Conservation (phyloP, 352 stramenopile genomes). For the Phytophthora cajani region DNA sequence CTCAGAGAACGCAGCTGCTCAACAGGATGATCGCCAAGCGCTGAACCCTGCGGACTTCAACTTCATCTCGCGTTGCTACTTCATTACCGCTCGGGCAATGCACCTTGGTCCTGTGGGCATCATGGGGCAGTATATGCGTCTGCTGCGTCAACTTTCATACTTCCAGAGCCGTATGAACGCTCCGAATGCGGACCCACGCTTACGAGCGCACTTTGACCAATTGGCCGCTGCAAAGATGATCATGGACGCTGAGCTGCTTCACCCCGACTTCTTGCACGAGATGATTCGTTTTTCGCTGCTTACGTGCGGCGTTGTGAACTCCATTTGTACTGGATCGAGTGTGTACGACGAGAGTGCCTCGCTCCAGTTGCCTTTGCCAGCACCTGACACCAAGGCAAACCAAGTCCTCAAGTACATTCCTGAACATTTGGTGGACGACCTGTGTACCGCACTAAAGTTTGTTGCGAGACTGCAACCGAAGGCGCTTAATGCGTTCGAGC, state of each 20-base stretch:
- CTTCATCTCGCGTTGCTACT: slow-evolving; percentile 98
- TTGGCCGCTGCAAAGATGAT: slow-evolving; percentile 79
- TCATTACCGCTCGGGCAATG: slow-evolving; percentile 92
- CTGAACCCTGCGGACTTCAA: slow-evolving; percentile 80
- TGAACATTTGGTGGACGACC: slow-evolving; percentile 96
- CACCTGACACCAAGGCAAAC: slow-evolving; percentile 34
- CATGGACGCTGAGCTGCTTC: slow-evolving; percentile 78
- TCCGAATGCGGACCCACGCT: slow-evolving; percentile 61
- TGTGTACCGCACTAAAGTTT: slow-evolving; percentile 93
- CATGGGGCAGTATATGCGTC: slow-evolving; percentile 83
- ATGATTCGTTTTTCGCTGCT: slow-evolving; percentile 77
- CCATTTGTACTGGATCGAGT: slow-evolving; percentile 47
- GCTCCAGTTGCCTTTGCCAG: slow-evolving; percentile 49
- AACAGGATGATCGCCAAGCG: slow-evolving; percentile 35
- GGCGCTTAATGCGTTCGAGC: slow-evolving; percentile 81
- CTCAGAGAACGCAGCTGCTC: slow-evolving; percentile 9
- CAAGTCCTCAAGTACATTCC: slow-evolving; percentile 85
- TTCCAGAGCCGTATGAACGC: slow-evolving; percentile 85
- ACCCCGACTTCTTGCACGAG: slow-evolving; percentile 82
- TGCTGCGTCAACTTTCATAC: slow-evolving; percentile 92
- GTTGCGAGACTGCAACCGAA: slow-evolving; percentile 89
- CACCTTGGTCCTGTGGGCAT: slow-evolving; percentile 92
- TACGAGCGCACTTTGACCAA: slow-evolving; percentile 80
- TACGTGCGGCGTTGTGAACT: slow-evolving; percentile 65
- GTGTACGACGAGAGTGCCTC: slow-evolving; percentile 21